Percentiles rank a stretch among this genome's conserved stretches.
phyloP scores from a whole-genome alignment of 2,329 filamentous ascomycete genomes.

The Macrophomina pseudophaseolina region DNA sequence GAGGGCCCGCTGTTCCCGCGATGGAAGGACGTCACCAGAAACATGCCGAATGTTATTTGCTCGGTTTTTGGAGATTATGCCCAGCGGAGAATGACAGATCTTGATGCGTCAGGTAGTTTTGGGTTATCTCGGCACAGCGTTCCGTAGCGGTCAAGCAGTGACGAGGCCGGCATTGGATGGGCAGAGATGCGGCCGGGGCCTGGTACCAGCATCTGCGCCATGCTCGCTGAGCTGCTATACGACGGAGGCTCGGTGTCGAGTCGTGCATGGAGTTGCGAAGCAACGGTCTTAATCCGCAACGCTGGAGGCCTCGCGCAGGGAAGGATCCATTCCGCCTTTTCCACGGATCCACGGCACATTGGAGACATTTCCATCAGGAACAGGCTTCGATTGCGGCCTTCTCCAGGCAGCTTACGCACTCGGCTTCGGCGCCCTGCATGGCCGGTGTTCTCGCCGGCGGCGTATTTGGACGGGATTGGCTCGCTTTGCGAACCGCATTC shows the following conservation, averaged over 20 bases:
- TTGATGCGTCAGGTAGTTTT: neutral
- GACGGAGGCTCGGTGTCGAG: neutral
- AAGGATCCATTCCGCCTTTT: conserved; percentile 1
- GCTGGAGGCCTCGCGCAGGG: neutral
- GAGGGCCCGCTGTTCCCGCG: neutral
- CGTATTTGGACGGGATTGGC: neutral
- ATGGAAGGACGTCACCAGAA: neutral
- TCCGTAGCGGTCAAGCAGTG: neutral
- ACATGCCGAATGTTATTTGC: neutral
- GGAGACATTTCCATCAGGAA: neutral
- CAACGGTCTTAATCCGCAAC: conserved; percentile 1
- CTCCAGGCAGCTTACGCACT: neutral
- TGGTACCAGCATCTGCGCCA: conserved; percentile 1
- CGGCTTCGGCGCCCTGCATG: neutral
- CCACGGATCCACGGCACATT: conserved; percentile 8
- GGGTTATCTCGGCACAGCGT: neutral
- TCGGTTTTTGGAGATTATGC: neutral
- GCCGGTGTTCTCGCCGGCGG: neutral
- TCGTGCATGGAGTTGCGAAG: too few relatives aligned
- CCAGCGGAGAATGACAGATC: neutral
- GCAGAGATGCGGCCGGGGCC: neutral
- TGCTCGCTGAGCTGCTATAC: neutral
- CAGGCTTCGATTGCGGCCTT: neutral
- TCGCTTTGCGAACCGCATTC: neutral
- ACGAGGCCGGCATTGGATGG: neutral